Base-by-base conservation (phyloP, 163 green algal species). In the Chlamydomonas reinhardtii region DNA sequence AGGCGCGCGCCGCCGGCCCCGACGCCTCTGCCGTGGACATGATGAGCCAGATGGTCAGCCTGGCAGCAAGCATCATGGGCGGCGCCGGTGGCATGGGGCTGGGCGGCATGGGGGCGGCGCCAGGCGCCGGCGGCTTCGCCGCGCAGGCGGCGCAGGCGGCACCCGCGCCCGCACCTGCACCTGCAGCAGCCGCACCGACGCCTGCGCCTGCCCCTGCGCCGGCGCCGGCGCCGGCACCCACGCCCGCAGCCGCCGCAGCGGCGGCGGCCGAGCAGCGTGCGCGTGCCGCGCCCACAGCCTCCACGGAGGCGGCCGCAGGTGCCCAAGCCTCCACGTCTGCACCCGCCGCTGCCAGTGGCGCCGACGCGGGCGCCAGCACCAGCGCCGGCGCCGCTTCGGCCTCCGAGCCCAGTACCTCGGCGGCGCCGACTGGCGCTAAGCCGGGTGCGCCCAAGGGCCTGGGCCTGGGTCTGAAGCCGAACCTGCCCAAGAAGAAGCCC, bases 31-130 rank as follows among this genome's bases (percentile, higher is more conserved):
- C 66, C 12, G 66, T 14, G 11, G 65, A 84, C 65, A 29, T 84
- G 61, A 69, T 84, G 77, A 61, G 43, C 35, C 77, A 84, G 77
- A 76, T 84, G 66, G 65, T 84, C 14, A 35, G 9, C 8, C 43
- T 84, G 66, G 66, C 66, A 48, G 77, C 77, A 25, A 76, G 65
- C 66, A 59, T 84, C 61, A 68, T 76, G 66, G 66, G 62, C 11
- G 48, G 48, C 17, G 48, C 11, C 11, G 48, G 12, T 14, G 48
- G 48, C 48, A 56, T 56, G 48, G 48, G 48, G 6, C 1, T 19
- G 48, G 48, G 48, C 48, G 48, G 48, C 48, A 56, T 56, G 48
- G 48, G 48, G 48, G 48, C 43, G 6, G 6, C 11, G 43, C 43
- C 43, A n/a, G n/a, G 43, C 43, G 11, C 48, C 48, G 48, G 48